phyloP scores from a whole-genome alignment of 768 basidiomycete species.

The Naganishia randhawae region DNA sequence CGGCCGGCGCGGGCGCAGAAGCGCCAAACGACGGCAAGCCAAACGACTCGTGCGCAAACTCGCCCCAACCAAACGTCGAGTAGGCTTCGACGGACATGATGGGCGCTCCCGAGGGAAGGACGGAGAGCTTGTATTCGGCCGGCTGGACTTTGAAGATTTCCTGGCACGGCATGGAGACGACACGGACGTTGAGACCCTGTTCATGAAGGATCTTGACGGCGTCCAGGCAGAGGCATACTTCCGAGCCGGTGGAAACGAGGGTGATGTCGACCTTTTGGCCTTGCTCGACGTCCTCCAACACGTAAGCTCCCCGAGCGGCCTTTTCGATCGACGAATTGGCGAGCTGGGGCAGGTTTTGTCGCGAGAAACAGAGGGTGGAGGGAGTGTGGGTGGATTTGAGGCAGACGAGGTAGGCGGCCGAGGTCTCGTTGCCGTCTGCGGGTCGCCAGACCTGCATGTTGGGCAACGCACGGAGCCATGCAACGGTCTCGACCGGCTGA shows the following conservation, averaged over 20 bases:
- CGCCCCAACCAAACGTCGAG: conserved; percentile 71
- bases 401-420: conserved; percentile 79
- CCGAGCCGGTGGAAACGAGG: conserved; percentile 82
- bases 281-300: conserved; percentile 70
- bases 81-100: conserved; percentile 85
- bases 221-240: conserved; percentile 81
- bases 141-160: conserved; percentile 75
- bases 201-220: conserved; percentile 73
- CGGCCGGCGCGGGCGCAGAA: conserved; percentile 82
- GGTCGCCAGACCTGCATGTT: conserved; percentile 78
- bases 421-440: conserved; percentile 96
- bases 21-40: conserved; percentile 69
- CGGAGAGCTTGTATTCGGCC: conserved; percentile 72
- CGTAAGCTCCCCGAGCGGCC: conserved; percentile 80
- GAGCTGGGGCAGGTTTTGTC: conserved; percentile 68
- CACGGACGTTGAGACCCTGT: conserved; percentile 72
- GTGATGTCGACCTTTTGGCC: conserved; percentile 66
- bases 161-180: conserved; percentile 88
- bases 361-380: conserved; percentile 56
- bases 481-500: conserved; percentile 86
- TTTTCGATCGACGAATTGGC: conserved; percentile 80
- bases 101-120: conserved; percentile 82
- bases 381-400: conserved; percentile 72
- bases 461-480: conserved; percentile 80
- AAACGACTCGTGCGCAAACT: conserved; percentile 76